phyloP scores from a whole-genome alignment of 371 early-diverging fungal genomes.

The Conidiobolus incongruus region DNA sequence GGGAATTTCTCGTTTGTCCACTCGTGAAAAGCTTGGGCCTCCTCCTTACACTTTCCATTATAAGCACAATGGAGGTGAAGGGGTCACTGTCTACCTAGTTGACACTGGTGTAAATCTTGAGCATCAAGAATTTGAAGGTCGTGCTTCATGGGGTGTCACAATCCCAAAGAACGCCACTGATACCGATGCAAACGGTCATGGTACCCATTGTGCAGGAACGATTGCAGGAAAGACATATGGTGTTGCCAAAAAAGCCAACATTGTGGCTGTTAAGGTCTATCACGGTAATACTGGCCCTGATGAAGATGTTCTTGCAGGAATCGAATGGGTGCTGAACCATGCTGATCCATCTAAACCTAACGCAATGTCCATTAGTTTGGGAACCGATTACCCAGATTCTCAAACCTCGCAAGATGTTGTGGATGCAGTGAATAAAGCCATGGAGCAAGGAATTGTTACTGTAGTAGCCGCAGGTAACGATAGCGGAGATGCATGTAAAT shows the following conservation, averaged over 20 bases:
- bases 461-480: constrained; percentile 7
- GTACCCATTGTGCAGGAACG: constrained; percentile 47
- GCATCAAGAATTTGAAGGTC: constrained; percentile 47
- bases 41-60: constrained; percentile 46
- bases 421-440: constrained; percentile 16
- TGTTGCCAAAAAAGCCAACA: constrained; percentile 62
- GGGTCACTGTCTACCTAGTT: constrained; percentile 23
- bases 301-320: constrained; percentile 38
- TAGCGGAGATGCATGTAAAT: background rate
- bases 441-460: constrained; percentile 12
- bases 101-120: constrained; percentile 33
- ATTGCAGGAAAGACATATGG: too few species aligned
- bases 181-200: constrained; percentile 35
- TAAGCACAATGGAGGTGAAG: constrained; percentile 13
- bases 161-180: constrained; percentile 17
- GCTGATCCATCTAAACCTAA: constrained; percentile 24
- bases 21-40: constrained; percentile 43
- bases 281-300: constrained; percentile 35
- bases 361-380: constrained; percentile 59
- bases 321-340: constrained; percentile 34
- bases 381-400: constrained; percentile 45
- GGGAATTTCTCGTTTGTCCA: too few species aligned
- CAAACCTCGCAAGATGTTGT: constrained; percentile 43
- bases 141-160: constrained; percentile 26
- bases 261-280: constrained; percentile 77